Conservation (phyloP, 2,329 filamentous ascomycete genomes). For the Endoconidiophora laricicola region DNA sequence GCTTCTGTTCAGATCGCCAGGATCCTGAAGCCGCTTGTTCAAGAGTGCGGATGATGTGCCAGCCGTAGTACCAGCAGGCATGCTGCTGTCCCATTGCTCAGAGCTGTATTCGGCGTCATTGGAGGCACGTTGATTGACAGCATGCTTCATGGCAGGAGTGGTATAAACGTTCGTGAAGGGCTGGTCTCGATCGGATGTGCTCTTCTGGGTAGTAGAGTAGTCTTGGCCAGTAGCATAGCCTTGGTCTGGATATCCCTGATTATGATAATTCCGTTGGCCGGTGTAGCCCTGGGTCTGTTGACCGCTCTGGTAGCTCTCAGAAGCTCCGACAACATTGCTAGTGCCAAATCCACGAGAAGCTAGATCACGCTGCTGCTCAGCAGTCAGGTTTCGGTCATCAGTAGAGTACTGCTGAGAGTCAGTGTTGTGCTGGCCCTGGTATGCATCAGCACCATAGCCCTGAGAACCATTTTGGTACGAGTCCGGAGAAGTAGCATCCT, state of each 20-base stretch:
- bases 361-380: constrained; percentile 1
- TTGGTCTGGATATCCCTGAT: not conserved
- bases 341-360: constrained; percentile 2
- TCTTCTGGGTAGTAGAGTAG: not conserved
- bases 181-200: not conserved
- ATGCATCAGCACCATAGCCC: not conserved
- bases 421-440: constrained; percentile 1
- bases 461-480: too few species aligned
- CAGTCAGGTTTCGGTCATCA: not conserved
- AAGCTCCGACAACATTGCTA: not conserved
- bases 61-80: not conserved
- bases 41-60: not conserved
- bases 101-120: constrained; percentile 1
- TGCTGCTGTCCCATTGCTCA: constrained; percentile 4
- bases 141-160: not conserved
- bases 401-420: not conserved
- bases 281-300: not conserved
- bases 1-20: constrained; percentile 1
- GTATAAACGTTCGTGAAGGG: not conserved
- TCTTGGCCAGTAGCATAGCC: too few species aligned
- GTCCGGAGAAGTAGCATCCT: not conserved
- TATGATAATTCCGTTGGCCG: not conserved
- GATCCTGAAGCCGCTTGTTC: constrained; percentile 1
- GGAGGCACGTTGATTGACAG: not conserved
- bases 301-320: not conserved